These are phyloP conservation scores for Venturia carpophila DNA, from an alignment of 2,329 filamentous ascomycete genomes.

Conservation along the genomic window DNA sequence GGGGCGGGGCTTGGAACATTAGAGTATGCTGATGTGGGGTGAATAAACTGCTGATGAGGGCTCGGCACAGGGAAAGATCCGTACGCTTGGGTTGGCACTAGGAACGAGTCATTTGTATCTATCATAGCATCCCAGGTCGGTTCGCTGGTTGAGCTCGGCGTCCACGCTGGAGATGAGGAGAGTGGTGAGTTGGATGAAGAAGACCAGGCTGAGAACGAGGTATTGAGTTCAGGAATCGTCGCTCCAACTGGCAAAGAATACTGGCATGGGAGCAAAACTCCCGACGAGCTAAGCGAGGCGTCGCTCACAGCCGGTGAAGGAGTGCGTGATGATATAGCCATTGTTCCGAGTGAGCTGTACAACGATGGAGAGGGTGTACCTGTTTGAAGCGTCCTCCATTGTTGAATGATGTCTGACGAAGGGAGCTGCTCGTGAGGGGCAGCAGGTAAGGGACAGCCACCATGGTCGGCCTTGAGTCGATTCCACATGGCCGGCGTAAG, in stretches of 20 bases:
- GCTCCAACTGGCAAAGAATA: background rate
- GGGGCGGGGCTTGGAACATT: background rate
- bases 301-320: conserved; percentile 1
- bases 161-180: conserved; percentile 1
- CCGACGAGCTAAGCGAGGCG: background rate
- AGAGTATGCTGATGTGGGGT: background rate
- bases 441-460: background rate
- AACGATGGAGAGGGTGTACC: background rate
- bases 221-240: background rate
- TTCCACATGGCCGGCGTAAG: background rate
- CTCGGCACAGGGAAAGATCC: background rate
- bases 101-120: no score
- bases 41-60: background rate
- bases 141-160: background rate
- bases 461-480: background rate
- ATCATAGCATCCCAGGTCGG: background rate
- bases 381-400: background rate
- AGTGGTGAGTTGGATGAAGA: background rate
- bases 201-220: conserved; percentile 3
- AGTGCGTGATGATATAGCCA: background rate
- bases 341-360: background rate
- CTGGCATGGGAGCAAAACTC: background rate
- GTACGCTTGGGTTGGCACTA: background rate
- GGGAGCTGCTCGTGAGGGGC: background rate
- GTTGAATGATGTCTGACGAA: background rate